Evolutionary conservation across 805 yeast species (phyloP), one percentile per base, ranked within the genome.

Genomic region (Wickerhamomyces rabaulensis): DNA sequence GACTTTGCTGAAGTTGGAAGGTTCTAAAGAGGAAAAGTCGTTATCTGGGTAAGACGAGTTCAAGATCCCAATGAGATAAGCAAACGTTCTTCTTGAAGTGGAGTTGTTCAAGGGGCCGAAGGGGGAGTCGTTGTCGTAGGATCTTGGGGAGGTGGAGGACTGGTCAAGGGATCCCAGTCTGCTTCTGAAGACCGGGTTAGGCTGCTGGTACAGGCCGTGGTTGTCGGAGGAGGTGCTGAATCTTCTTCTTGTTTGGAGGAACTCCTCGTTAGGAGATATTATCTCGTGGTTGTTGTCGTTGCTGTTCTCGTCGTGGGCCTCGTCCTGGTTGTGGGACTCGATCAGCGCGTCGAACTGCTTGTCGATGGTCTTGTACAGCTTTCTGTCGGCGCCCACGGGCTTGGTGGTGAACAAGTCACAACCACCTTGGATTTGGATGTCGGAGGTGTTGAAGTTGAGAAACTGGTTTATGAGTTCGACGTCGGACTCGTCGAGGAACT

Each of bases 21-120:
- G 99, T 60, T 87, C 89, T 51, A 94, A 76, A 22, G 84, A 77
- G 12, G 95, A 78, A 58, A 92, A 94, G 61, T 94, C 99, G 60
- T 94, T 96, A 63, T 94, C 99, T 0, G 99, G 98, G 61, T 87
- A 92, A 5, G 95, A 84, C 8, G 95, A 87, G 64, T 94, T 94
- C 44, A 94, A 73, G 31, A 91, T 90, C 1, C 95, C 94, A 49
- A 94, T 87, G 41, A 94, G 70, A 61, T 91, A 87, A 0, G 97
- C 94, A 70, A 92, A 94, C 2, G 91, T 82, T 64, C 89, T 84
- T 52, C 97, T 77, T 40, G 95, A 85, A 1, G 94, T 81, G n/a
- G 84, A 79, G 56, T 84, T 84, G 58, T 84, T 86, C 29, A 94
- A 73, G 0, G 97, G 96, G 0, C 99, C 99, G 68, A 94, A 94